Conservation (phyloP, 768 basidiomycete genomes). For the Leccinellum luteum region DNA sequence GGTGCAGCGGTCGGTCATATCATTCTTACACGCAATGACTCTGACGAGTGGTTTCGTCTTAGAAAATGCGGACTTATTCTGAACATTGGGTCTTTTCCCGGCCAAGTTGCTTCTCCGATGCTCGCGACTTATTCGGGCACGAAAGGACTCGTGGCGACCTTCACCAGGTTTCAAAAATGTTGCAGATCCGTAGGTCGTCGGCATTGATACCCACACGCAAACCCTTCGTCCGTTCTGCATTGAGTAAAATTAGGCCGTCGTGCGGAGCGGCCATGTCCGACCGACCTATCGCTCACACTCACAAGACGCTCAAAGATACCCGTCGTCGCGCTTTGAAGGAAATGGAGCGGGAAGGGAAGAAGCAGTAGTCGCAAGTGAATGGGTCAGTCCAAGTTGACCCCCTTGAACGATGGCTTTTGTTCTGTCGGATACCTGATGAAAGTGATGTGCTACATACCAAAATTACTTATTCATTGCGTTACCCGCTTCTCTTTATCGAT, state of each 20-base stretch:
- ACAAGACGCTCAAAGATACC: conserved; percentile 71
- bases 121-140: conserved; percentile 91
- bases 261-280: conserved; percentile 76
- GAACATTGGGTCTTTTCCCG: conserved; percentile 91
- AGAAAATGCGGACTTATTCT: conserved; percentile 86
- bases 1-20: conserved; percentile 55
- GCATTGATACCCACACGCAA: conserved; percentile 70
- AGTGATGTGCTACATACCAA: neutral
- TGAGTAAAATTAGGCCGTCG: conserved; percentile 70
- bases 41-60: neutral
- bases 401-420: neutral
- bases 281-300: conserved; percentile 66
- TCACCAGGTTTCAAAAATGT: conserved; percentile 92
- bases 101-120: conserved; percentile 85
- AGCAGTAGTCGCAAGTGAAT: conserved; percentile 31
- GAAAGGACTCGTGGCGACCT: conserved; percentile 87
- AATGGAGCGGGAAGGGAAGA: conserved; percentile 57
- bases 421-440: neutral
- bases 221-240: conserved; percentile 71
- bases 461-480: neutral
- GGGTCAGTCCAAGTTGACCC: neutral
- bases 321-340: conserved; percentile 63
- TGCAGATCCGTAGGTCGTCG: conserved; percentile 80
- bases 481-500: no score
- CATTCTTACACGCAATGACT: neutral